These are phyloP conservation scores for Halophytophthora polymorphica DNA, from an alignment of 352 stramenopile species.

Conservation along the genomic window DNA sequence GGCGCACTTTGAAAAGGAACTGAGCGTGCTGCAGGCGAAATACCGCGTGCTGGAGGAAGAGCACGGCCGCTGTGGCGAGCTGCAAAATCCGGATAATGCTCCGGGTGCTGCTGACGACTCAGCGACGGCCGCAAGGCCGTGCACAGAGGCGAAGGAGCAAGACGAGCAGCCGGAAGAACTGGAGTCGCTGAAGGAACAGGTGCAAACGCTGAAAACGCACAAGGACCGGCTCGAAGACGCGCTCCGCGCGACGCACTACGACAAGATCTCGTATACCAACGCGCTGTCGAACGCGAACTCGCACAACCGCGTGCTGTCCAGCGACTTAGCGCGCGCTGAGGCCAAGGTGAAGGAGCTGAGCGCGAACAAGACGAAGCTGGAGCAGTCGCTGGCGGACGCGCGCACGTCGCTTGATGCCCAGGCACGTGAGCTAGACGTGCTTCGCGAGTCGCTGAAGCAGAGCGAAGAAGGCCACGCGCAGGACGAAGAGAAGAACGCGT, in stretches of 20 bases:
- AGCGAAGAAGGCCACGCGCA: constrained; percentile 45
- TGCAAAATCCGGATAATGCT: neutral
- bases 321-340: constrained; percentile 54
- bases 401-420: constrained; percentile 37
- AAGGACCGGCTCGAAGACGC: constrained; percentile 72
- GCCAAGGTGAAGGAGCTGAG: constrained; percentile 47
- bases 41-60: constrained; percentile 57
- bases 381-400: constrained; percentile 41
- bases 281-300: constrained; percentile 73
- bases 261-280: constrained; percentile 84
- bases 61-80: constrained; percentile 18
- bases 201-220: constrained; percentile 47
- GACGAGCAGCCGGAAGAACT: constrained; percentile 3
- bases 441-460: constrained; percentile 55
- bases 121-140: neutral
- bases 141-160: constrained; percentile 2
- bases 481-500: constrained; percentile 73
- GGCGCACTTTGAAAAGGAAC: constrained; percentile 48
- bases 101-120: neutral
- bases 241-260: constrained; percentile 70
- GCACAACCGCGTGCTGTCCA: constrained; percentile 65
- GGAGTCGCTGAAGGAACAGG: constrained; percentile 45
- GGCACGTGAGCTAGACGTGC: constrained; percentile 51
- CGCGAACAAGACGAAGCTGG: constrained; percentile 32
- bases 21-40: constrained; percentile 42